phyloP scores from a whole-genome alignment of 2,329 filamentous ascomycete genomes.

The Exophiala phaeomuriformis region DNA sequence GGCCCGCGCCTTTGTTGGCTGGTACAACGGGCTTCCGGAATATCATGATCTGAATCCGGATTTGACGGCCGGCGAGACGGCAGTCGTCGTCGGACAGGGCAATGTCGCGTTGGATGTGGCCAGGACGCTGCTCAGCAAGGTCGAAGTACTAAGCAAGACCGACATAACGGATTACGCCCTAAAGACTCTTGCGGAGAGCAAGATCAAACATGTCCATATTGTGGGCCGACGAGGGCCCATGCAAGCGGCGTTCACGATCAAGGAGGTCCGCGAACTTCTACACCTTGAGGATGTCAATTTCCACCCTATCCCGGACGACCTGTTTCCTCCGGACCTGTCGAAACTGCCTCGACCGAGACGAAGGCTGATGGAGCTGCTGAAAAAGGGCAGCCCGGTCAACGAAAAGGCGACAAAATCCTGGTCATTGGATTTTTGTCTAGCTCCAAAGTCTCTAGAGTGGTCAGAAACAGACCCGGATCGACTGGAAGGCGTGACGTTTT shows the following conservation, averaged over 20 bases:
- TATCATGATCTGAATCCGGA: constrained; percentile 66
- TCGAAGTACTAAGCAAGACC: constrained; percentile 67
- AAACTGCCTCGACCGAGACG: constrained; percentile 67
- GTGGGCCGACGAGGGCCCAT: constrained; percentile 82
- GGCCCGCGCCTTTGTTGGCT: constrained; percentile 88
- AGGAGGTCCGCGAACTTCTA: constrained; percentile 83
- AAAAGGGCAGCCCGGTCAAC: constrained; percentile 60
- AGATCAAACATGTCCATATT: constrained; percentile 71
- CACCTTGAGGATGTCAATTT: constrained; percentile 67
- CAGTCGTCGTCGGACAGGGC: constrained; percentile 84
- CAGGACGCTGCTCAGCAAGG: constrained; percentile 70
- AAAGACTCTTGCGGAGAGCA: constrained; percentile 63
- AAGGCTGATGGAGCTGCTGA: constrained; percentile 71
- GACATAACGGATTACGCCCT: constrained; percentile 85
- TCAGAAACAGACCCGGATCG: constrained; percentile 39
- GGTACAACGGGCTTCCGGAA: constrained; percentile 95
- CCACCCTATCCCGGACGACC: constrained; percentile 55
- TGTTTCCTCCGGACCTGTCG: constrained; percentile 62
- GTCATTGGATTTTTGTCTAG: constrained; percentile 79
- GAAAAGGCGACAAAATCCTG: constrained; percentile 58
- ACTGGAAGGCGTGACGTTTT: constrained; percentile 63
- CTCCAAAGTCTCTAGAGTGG: constrained; percentile 62
- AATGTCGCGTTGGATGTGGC: constrained; percentile 95
- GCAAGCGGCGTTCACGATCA: constrained; percentile 92
- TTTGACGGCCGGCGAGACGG: constrained; percentile 68